These are phyloP conservation scores for Xylaria digitata DNA, from an alignment of 2,329 filamentous ascomycete species.

Conservation along the genomic window DNA sequence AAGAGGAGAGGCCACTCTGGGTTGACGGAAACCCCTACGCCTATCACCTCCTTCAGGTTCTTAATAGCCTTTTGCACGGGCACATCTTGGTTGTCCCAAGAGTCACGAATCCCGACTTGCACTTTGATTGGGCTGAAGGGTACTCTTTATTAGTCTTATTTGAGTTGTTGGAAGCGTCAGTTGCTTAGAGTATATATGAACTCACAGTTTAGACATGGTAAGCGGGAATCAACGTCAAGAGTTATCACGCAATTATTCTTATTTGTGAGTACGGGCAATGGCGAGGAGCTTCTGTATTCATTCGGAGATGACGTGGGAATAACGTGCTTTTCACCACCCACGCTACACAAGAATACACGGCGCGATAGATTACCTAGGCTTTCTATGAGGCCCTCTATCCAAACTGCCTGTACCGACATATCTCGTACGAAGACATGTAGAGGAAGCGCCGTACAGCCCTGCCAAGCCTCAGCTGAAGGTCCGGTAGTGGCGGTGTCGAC, in stretches of 20 bases:
- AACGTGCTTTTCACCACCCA: background rate
- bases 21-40: constrained; percentile 47
- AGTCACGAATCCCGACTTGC: constrained; percentile 57
- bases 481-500: constrained; percentile 25
- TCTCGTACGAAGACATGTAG: constrained; percentile 15
- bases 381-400: constrained; percentile 15
- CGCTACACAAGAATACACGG: background rate
- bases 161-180: background rate
- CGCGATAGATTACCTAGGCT: constrained; percentile 2
- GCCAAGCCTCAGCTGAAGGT: constrained; percentile 32
- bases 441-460: constrained; percentile 18
- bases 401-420: background rate
- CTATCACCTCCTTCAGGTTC: constrained; percentile 52
- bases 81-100: constrained; percentile 54
- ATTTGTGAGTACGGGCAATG: background rate
- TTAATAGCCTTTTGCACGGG: constrained; percentile 51
- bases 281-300: background rate
- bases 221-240: background rate
- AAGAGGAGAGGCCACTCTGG: constrained; percentile 41
- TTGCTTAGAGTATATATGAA: background rate
- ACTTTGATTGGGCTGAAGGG: constrained; percentile 56
- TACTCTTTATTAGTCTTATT: constrained; percentile 27
- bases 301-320: background rate
- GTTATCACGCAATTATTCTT: background rate
- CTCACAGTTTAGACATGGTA: constrained; percentile 33